These are phyloP conservation scores for Gleditsia sinensis DNA, from an alignment of 306 rosid species.

Conservation along the genomic window DNA sequence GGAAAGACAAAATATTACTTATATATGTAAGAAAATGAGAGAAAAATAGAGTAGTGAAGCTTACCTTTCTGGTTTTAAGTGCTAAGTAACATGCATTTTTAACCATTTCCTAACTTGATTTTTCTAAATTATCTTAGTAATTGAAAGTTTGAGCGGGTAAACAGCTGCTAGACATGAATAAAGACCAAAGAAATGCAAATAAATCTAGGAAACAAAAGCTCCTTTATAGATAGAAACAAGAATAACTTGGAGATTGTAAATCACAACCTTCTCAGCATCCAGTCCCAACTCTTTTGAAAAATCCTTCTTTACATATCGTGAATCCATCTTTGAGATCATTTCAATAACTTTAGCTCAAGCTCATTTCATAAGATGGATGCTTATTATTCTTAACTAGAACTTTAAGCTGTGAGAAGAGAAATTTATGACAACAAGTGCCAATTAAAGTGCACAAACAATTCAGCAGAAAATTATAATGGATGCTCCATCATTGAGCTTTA, in stretches of 20 bases:
- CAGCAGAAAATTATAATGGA: too few species aligned
- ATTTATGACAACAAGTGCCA: slow-evolving; percentile 23
- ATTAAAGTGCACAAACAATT: too few species aligned
- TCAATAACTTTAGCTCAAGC: slow-evolving; percentile 82
- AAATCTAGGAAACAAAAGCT: not conserved
- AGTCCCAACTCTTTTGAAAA: slow-evolving; percentile 86
- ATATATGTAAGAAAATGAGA: not conserved
- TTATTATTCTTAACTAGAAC: slow-evolving; percentile 4
- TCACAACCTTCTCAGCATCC: slow-evolving; percentile 71
- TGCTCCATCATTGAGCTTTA: too few species aligned
- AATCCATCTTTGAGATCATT: slow-evolving; percentile 67
- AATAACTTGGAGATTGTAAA: slow-evolving; percentile 7
- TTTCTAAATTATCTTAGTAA: slow-evolving; percentile 24
- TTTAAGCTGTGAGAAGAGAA: not conserved
- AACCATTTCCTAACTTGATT: slow-evolving; percentile 95
- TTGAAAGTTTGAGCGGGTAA: slow-evolving; percentile 18
- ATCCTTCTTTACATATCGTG: slow-evolving; percentile 65
- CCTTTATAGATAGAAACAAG: slow-evolving; percentile 7
- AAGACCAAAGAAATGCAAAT: slow-evolving; percentile 17
- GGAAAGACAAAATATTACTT: not conserved
- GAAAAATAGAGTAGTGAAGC: slow-evolving; percentile 4
- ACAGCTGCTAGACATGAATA: slow-evolving; percentile 2
- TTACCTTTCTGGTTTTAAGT: slow-evolving; percentile 75
- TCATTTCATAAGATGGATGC: slow-evolving; percentile 34
- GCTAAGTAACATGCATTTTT: slow-evolving; percentile 89